These are phyloP conservation scores for Alternaria longipes DNA, from an alignment of 2,329 filamentous ascomycete species.

Conservation along the genomic window DNA sequence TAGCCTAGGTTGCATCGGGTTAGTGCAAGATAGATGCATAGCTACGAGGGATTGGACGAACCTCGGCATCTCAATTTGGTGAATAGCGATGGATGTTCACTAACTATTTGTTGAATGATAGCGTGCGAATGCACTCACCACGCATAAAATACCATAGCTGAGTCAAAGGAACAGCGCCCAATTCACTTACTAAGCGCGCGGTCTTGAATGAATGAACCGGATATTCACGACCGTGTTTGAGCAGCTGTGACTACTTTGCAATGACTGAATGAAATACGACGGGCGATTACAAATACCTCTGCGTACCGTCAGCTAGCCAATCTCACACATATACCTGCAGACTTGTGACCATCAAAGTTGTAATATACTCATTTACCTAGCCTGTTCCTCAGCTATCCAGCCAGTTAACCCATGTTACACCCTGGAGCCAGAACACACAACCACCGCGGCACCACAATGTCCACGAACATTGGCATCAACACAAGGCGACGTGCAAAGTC, in stretches of 20 bases:
- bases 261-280: not conserved
- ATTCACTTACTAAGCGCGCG: not conserved
- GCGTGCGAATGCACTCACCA: too few relatives aligned
- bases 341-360: not conserved
- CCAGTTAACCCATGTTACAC: not conserved
- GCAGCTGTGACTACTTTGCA: not conserved
- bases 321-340: not conserved
- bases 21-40: not conserved
- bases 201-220: not conserved
- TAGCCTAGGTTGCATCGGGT: not conserved
- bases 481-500: not conserved
- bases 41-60: too few relatives aligned
- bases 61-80: too few relatives aligned
- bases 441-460: not conserved
- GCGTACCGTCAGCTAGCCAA: not conserved
- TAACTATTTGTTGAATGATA: too few relatives aligned
- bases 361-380: not conserved
- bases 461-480: not conserved
- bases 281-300: not conserved
- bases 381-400: too few relatives aligned
- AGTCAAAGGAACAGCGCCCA: too few relatives aligned
- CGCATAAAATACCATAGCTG: not conserved
- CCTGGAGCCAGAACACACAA: not conserved
- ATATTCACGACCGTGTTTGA: not conserved
- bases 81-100: too few relatives aligned